Evolutionary conservation across 192 early-diverging fungal genomes (phyloP), one percentile per base, ranked within the genome.

Genomic region (Podila horticola): DNA sequence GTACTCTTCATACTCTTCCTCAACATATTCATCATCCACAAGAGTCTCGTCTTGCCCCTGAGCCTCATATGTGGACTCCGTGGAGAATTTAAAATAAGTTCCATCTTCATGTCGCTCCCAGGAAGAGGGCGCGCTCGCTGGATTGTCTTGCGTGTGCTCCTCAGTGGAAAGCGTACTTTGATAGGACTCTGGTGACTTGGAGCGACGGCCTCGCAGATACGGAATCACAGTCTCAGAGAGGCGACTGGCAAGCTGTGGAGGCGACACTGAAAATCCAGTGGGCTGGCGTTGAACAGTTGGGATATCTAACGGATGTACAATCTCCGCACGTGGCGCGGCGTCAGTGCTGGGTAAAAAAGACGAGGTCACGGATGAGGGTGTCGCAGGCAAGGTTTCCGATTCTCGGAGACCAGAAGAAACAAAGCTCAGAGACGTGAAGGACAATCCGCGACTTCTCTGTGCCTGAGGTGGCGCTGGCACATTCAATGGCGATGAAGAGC

Each of bases 1-100:
- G 22, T 55, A 55, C 13, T 81, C 72, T 33, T 74, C 81, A 5
- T 79, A 84, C 24, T 72, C 72, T n/a, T 83, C 83, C 63, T 45
- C 41, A 13, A 45, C 41, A 45, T 45, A 45, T 45, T 15, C 11
- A 8, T 81, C 71, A 33, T 85, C 70, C 28, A 82, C 75, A 33
- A 62, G 63, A 68, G 62, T 64, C 58, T 65, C 55, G 64, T 36
- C 10, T 66, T 73, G 61, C 64, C 66, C 68, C 61, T 74, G 67
- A 15, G 29, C 51, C 24, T 62, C 58, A 26, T 55, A 33, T 30
- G 20, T 58, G 26, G n/a, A n/a, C n/a, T n/a, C n/a, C n/a, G n/a
- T n/a, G n/a, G n/a, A n/a, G n/a, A n/a, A n/a, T n/a, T n/a, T n/a
- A n/a, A n/a, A n/a, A n/a, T n/a, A n/a, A 24, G 13, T 3, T 61